Evolutionary conservation across 2,329 filamentous ascomycete genomes (phyloP).

Genomic region (Penicillium sp.): DNA sequence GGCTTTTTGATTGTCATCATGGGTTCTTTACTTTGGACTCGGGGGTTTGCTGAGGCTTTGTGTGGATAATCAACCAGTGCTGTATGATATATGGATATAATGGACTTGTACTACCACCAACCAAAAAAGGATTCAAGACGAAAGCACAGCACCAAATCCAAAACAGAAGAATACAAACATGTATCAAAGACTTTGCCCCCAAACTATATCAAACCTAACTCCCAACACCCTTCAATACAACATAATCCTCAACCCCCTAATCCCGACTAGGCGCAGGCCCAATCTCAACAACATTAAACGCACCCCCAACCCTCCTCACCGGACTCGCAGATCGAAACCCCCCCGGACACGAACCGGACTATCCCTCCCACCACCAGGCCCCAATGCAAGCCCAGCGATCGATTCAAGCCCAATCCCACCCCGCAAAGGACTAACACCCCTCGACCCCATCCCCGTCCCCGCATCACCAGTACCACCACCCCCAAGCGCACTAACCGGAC

Average conservation of each 20-base stretch:
- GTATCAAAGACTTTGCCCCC: too few species aligned
- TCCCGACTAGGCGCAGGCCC: neutral
- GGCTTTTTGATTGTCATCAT: conserved; percentile 54
- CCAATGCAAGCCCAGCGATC: neutral
- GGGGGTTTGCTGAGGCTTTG: conserved; percentile 36
- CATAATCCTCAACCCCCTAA: neutral
- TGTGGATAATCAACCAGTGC: conserved; percentile 26
- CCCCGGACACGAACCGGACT: neutral
- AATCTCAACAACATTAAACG: conserved; percentile 1
- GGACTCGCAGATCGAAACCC: neutral
- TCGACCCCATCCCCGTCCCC: neutral
- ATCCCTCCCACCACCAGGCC: neutral
- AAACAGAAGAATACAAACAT: too few species aligned
- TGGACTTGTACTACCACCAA: neutral
- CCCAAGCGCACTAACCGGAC: neutral
- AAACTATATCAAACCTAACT: too few species aligned
- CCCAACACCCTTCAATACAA: neutral
- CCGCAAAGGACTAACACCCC: neutral
- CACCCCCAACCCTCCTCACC: neutral
- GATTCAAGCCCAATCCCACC: neutral
- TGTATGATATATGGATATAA: neutral
- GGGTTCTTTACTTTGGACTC: conserved; percentile 58
- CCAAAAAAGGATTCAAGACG: neutral
- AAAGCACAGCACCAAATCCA: neutral
- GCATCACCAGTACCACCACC: too few species aligned